Base-by-base conservation (phyloP, 202 grass and related monocot genomes). In the Panicum hallii region DNA sequence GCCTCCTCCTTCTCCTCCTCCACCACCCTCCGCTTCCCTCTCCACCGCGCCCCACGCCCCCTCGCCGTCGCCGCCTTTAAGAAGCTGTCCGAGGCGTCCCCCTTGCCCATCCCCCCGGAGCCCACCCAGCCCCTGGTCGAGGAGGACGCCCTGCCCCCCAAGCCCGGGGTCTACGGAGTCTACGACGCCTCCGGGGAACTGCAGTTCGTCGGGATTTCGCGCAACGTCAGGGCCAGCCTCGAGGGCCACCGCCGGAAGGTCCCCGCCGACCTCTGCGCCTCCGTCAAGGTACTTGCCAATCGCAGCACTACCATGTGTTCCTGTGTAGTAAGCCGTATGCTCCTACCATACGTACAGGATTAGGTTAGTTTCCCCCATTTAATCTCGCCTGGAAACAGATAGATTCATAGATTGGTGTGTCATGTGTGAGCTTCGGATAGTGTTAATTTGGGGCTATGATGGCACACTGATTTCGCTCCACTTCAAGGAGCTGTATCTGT, bases 151-250 rank as follows among this genome's bases (percentile, higher is more conserved):
- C 82, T 99, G n/a, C 88, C 91, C 0, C 23, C 85, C 4, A 89
- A 52, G 52, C 73, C 96, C 5, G 93, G 91, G 14, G 91, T 95
- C 28, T 99, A 95, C 22, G 91, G 88, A 3, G 80, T 95, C 11
- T 99, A 86, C 64, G 93, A 99, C 44, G 62, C 78, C 54, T 45
- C 82, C 19, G 89, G 91, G 9, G 84, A 82, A 16, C 84, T 99
- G 65, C 93, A 95, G 90, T 99, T 95, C 79, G 48, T 99, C 16
- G 93, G 93, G 26, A 89, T 95, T 16, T 94, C 93, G 20, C 86
- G 92, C 43, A 97, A 93, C 81, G 71, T 97, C 64, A 81, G 88
- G 34, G 85, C 83, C 72, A 92, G 90, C 83, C 16, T 97, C 62
- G 86, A 87, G 40, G 90, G 79, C 42, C 95, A 97, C 75, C 79